Conservation (phyloP, 2,329 filamentous ascomycete genomes). For the Plectosphaerella sp. region DNA sequence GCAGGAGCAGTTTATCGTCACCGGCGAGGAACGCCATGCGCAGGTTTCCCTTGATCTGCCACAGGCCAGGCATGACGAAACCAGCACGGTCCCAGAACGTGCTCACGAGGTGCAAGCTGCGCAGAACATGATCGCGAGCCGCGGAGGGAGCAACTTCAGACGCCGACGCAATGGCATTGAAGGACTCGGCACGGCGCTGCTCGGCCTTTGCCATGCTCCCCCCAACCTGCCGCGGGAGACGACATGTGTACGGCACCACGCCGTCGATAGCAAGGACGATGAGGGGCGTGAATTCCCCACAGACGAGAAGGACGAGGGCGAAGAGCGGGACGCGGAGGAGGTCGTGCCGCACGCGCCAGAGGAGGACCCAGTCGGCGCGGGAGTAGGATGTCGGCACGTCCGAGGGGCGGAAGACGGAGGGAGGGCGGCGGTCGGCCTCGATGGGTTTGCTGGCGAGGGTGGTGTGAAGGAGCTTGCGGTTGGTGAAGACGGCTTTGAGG, state of each 20-base stretch:
- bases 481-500: conserved; percentile 68
- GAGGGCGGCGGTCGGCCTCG: conserved; percentile 51
- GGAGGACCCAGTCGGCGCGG: conserved; percentile 67
- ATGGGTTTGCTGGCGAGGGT: conserved; percentile 43
- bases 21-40: conserved; percentile 59
- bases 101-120: conserved; percentile 39
- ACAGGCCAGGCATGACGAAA: conserved; percentile 42
- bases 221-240: conserved; percentile 71
- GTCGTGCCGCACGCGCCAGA: conserved; percentile 66
- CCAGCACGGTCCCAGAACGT: conserved; percentile 46
- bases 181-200: conserved; percentile 43
- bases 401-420: conserved; percentile 28
- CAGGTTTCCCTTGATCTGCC: conserved; percentile 47
- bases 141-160: conserved; percentile 19
- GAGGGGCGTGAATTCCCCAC: conserved; percentile 83
- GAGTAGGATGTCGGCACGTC: conserved; percentile 35
- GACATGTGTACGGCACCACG: conserved; percentile 75
- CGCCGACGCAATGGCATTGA: conserved; percentile 33
- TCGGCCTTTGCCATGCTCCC: conserved; percentile 52
- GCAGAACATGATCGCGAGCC: conserved; percentile 33
- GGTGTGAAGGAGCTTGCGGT: conserved; percentile 49
- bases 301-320: conserved; percentile 66
- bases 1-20: conserved; percentile 67
- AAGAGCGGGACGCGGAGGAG: conserved; percentile 76
- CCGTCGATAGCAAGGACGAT: conserved; percentile 66